These are phyloP conservation scores for Kurtzmaniella cleridarum DNA, from an alignment of 805 yeast species.

Conservation along the genomic window DNA sequence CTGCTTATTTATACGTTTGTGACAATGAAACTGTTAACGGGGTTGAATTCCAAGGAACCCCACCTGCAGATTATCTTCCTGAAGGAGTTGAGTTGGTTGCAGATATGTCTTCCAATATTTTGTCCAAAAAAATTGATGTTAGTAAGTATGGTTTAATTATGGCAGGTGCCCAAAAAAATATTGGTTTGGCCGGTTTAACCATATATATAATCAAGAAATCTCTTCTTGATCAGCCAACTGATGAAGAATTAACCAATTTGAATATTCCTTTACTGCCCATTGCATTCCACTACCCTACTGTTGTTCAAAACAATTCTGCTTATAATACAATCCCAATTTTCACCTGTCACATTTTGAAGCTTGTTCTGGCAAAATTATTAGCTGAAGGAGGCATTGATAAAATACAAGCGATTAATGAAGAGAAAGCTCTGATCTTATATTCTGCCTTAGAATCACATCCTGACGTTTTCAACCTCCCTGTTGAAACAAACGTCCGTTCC, in stretches of 20 bases:
- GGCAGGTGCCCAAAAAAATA: slow-evolving; percentile 98
- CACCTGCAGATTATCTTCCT: slow-evolving; percentile 54
- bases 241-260: slow-evolving; percentile 51
- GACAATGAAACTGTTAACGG: slow-evolving; percentile 98
- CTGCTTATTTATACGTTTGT: slow-evolving; percentile 85
- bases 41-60: slow-evolving; percentile 61
- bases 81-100: slow-evolving; percentile 76
- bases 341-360: slow-evolving; percentile 78
- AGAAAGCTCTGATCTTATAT: slow-evolving; percentile 65
- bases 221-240: slow-evolving; percentile 62
- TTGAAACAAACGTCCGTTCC: slow-evolving; percentile 57
- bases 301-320: slow-evolving; percentile 83
- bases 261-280: slow-evolving; percentile 82
- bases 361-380: slow-evolving; percentile 64
- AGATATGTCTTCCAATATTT: slow-evolving; percentile 90
- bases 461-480: slow-evolving; percentile 62
- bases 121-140: slow-evolving; percentile 77
- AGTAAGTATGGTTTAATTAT: slow-evolving; percentile 81
- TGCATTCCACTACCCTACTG: slow-evolving; percentile 82
- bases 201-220: slow-evolving; percentile 84
- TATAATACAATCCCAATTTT: slow-evolving; percentile 95
- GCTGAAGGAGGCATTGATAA: slow-evolving; percentile 64
- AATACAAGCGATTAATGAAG: slow-evolving; percentile 52
- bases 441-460: slow-evolving; percentile 60
- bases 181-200: slow-evolving; percentile 94